phyloP scores from a whole-genome alignment of 805 yeast genomes.

The Yamadazyma olivae region DNA sequence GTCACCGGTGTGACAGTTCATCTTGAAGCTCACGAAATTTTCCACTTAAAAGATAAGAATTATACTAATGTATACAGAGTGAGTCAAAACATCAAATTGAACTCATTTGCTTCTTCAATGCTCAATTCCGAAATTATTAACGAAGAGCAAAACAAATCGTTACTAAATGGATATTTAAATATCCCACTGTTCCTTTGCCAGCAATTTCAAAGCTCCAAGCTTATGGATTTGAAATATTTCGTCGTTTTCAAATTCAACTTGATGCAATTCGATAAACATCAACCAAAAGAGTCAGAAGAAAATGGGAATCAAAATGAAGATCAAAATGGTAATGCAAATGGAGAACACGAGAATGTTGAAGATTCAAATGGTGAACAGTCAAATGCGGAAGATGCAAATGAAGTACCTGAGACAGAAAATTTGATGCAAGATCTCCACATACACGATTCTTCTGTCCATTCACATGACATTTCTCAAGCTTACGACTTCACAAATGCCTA shows the following conservation, averaged over 20 bases:
- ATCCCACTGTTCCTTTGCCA: conserved; percentile 29
- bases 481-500: conserved; percentile 13
- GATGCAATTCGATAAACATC: conserved; percentile 18
- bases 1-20: conserved; percentile 32
- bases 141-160: conserved; percentile 6
- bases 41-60: conserved; percentile 19
- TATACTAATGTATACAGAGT: conserved; percentile 29
- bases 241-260: conserved; percentile 36
- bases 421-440: not conserved
- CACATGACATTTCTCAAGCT: not conserved
- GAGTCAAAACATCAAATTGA: conserved; percentile 29
- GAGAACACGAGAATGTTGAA: not conserved
- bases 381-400: not conserved
- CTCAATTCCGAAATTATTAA: conserved; percentile 8
- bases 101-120: conserved; percentile 30
- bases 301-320: not conserved
- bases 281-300: not conserved
- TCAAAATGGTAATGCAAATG: not conserved
- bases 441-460: not conserved
- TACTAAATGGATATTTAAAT: conserved; percentile 24
- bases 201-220: conserved; percentile 34
- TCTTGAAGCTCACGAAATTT: conserved; percentile 39
- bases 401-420: not conserved
- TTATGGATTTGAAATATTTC: conserved; percentile 35
- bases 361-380: not conserved